Evolutionary conservation across 441 rosid genomes (phyloP), one percentile per base, ranked within the genome.

Genomic region (Arabidopsis lyrata): DNA sequence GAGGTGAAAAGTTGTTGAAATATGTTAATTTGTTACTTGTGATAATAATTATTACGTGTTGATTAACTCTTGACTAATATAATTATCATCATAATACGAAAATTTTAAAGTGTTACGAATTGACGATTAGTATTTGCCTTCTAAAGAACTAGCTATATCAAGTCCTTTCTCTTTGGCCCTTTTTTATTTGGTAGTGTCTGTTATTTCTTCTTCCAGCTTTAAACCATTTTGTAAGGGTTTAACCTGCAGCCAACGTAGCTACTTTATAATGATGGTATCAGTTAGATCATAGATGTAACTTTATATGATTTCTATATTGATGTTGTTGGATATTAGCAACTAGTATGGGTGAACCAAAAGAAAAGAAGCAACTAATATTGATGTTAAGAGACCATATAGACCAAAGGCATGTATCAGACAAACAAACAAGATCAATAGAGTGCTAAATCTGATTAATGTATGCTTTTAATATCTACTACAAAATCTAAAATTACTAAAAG

Each of bases 1-100:
- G 41, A 56, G 72, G 60, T 73, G 44, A 36, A 47, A 73, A 57
- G 66, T 65, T 56, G 77, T 73, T 73, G 65, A 56, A 14, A 32
- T 72, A 6, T 63, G 54, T 45, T 60, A 2, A 1, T 18, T 36
- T 36, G 63, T 12, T 11, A 36, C 45, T 10, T 15, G 13, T 56
- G 7, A 34, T n/a, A n/a, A n/a, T n/a, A n/a, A n/a, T n/a, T n/a
- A n/a, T n/a, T 16, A 56, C 14, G 3, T 15, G 59, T 14, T 54
- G 22, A 9, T 15, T 31, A 32, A 56, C 61, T 15, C 31, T 29
- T 29, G 31, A 29, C 31, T 29, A 29, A n/a, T n/a, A n/a, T n/a
- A n/a, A 29, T 29, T 29, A 29, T 29, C 39, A 32, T 32, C 8
- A 4, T 15, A 32, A 56, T 32, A 56, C 1, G 2, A 32, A 32